These are phyloP conservation scores for Aspergillus sp. DNA, from an alignment of 2,329 filamentous ascomycete genomes.

Conservation along the genomic window DNA sequence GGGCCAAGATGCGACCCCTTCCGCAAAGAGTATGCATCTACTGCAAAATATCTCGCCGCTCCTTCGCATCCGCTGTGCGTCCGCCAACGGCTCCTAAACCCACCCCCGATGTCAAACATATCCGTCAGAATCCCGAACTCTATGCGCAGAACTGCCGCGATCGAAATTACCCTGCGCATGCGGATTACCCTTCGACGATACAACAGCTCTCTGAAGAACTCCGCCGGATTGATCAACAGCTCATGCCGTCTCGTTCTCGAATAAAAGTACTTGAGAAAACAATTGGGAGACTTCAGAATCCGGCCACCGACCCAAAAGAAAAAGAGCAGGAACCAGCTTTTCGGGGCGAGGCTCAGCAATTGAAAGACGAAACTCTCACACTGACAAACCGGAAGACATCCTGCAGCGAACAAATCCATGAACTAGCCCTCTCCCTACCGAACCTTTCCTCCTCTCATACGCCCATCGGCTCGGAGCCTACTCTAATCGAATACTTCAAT, in stretches of 20 bases:
- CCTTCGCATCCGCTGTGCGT: slow-evolving; percentile 4
- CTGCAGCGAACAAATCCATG: slow-evolving; percentile 63
- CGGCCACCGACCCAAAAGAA: slow-evolving; percentile 22
- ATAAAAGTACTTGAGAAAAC: slow-evolving; percentile 46
- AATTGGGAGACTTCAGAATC: slow-evolving; percentile 32
- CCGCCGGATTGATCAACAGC: slow-evolving; percentile 38
- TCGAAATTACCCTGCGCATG: slow-evolving; percentile 71
- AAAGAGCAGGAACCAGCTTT: slow-evolving; percentile 21
- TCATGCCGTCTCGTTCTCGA: slow-evolving; percentile 41
- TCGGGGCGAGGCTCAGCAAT: slow-evolving; percentile 37
- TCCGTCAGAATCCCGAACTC: slow-evolving; percentile 77
- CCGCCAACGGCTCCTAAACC: slow-evolving; percentile 76
- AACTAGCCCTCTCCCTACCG: slow-evolving; percentile 74
- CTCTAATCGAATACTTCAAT: slow-evolving; percentile 76
- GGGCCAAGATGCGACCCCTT: background rate
- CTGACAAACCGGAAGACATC: slow-evolving; percentile 31
- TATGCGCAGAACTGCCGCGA: slow-evolving; percentile 81
- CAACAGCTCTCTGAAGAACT: slow-evolving; percentile 41
- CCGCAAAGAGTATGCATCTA: slow-evolving; percentile 30
- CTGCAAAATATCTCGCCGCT: slow-evolving; percentile 28
- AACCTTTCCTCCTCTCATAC: slow-evolving; percentile 80
- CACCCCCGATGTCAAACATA: slow-evolving; percentile 80
- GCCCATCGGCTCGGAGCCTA: slow-evolving; percentile 66
- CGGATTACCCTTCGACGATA: slow-evolving; percentile 54
- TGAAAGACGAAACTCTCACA: slow-evolving; percentile 38